A percentile compares a stretch with the other conserved stretches of the same genome.
Evolutionary conservation across 805 yeast genomes (phyloP).

Genomic region (Brettanomyces bruxellensis): DNA sequence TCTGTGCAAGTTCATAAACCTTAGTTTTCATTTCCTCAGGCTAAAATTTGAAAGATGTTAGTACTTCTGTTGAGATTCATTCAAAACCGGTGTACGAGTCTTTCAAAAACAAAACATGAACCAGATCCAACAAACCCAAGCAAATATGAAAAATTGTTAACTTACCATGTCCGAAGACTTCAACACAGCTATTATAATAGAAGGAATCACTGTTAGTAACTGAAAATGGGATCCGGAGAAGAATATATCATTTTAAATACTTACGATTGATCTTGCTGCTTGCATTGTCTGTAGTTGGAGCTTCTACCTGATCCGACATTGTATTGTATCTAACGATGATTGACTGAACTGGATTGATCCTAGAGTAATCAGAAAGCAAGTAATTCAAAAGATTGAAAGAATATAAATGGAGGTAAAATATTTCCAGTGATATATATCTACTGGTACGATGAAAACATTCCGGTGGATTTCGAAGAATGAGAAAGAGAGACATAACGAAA

Average conservation of each 20-base stretch:
- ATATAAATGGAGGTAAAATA: no score
- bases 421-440: no score
- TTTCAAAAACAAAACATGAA: neutral
- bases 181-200: neutral
- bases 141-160: neutral
- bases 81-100: neutral
- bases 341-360: no score
- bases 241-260: neutral
- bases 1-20: constrained; percentile 37
- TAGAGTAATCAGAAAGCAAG: no score
- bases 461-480: neutral
- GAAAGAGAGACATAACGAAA: neutral
- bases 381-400: no score
- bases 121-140: no score
- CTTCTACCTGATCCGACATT: no score
- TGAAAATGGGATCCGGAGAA: no score
- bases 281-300: no score
- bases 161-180: constrained; percentile 3
- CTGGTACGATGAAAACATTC: no score
- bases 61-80: neutral
- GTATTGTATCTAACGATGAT: no score
- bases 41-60: constrained; percentile 9
- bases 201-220: neutral
- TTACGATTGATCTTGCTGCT: constrained; percentile 1
- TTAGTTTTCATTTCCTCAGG: constrained; percentile 43